Evolutionary conservation across 2,329 filamentous ascomycete species (phyloP), one percentile per base, ranked within the genome.

Genomic region (Aspergillus sclerotialis): DNA sequence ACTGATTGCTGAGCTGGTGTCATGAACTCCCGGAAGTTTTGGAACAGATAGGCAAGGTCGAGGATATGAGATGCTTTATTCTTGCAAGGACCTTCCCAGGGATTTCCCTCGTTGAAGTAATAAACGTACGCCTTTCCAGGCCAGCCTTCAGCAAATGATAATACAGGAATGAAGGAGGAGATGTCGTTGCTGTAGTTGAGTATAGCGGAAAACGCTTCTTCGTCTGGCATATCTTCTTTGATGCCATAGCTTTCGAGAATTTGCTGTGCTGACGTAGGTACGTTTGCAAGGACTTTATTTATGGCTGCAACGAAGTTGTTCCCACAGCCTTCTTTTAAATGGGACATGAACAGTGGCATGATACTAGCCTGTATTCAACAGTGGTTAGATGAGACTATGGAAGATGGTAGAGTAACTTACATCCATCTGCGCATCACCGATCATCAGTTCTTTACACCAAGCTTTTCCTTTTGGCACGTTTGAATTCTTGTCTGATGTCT

Each of bases 401-500:
- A 26, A 9, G 19, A 8, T 14, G 36, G 31, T 21, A n/a, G 21
- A 18, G 10, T 17, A 7, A 51, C 59, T 46, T 52, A 67, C 66
- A 53, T 73, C 69, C 29, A 68, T 58, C 37, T 64, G 56, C 14
- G 65, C 65, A 38, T 72, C 64, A 11, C 70, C 70, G 25, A 73
- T 61, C 39, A 72, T 56, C 8, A 73, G 37, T n/a, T 58, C 54
- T 23, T 62, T 49, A 37, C 64, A 70, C 69, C 69, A 73, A 7
- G 55, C 50, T 24, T 58, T 61, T 1, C 63, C 69, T 4, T 60
- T 58, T 19, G 68, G 53, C 21, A 60, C 35, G 11, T 45, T 50
- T 2, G 55, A 51, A 7, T 49, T 39, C 5, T 29, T 36, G 12
- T 48, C 40, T 15, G 37, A 46, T 19, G 50, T 40, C 28, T 48